phyloP scores from a whole-genome alignment of 1,139 yeast species.

The Hanseniaspora gamundiae region DNA sequence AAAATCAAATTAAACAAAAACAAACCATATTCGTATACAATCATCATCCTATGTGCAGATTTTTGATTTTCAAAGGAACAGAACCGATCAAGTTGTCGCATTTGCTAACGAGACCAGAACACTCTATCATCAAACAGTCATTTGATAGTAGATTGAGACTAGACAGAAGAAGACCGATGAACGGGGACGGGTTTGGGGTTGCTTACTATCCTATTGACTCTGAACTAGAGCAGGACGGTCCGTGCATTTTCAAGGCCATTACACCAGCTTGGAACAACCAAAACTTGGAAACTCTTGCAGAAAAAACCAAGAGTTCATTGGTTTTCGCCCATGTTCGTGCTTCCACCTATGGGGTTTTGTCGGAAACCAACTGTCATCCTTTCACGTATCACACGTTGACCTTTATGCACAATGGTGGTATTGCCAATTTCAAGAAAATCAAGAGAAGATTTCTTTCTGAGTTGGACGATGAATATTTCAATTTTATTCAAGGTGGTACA shows the following conservation, averaged over 20 bases:
- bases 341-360: slow-evolving; percentile 83
- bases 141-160: slow-evolving; percentile 81
- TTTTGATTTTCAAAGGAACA: slow-evolving; percentile 33
- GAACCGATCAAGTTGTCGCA: slow-evolving; percentile 82
- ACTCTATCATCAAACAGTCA: slow-evolving; percentile 90
- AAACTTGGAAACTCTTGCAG: slow-evolving; percentile 73
- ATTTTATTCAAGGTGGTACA: slow-evolving; percentile 80
- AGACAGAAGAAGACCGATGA: slow-evolving; percentile 81
- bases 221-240: slow-evolving; percentile 42
- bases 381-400: slow-evolving; percentile 74
- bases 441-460: slow-evolving; percentile 63
- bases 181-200: slow-evolving; percentile 97
- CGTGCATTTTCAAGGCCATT: slow-evolving; percentile 82
- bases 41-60: slow-evolving; percentile 28
- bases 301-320: slow-evolving; percentile 69
- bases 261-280: slow-evolving; percentile 98
- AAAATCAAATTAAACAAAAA: neutral
- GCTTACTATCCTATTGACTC: slow-evolving; percentile 69
- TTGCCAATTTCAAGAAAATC: slow-evolving; percentile 58
- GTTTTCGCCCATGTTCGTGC: slow-evolving; percentile 96
- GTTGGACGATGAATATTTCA: slow-evolving; percentile 67
- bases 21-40: too few species aligned
- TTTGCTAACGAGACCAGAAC: slow-evolving; percentile 86
- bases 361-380: slow-evolving; percentile 95
- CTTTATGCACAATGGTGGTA: slow-evolving; percentile 97